Evolutionary conservation across 2,329 filamentous ascomycete genomes (phyloP), one percentile per base, ranked within the genome.

Genomic region (Zopfia rhizophila): DNA sequence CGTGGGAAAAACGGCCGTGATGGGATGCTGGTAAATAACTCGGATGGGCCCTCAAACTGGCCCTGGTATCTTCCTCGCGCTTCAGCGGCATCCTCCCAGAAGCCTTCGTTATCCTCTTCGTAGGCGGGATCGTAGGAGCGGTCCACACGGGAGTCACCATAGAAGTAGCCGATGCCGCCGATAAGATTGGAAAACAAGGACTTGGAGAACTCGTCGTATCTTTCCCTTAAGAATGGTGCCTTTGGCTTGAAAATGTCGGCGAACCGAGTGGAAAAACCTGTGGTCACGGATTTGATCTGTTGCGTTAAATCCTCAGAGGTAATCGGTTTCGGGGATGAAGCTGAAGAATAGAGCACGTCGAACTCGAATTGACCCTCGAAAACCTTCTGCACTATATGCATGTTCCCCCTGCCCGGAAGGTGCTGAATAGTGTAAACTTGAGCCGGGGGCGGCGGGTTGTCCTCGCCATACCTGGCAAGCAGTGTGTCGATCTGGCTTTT

Each of bases 1-100:
- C 94, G 83, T 1, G 94, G 94, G 74, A 99, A 99, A 78, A 99
- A 99, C 0, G 94, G 90, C 4, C 94, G 82, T 7, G 93, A 97
- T 0, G 94, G 94, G 45, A 97, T 87, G 61, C 87, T 90, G 5
- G 92, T 95, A 69, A 92, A 97, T 2, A 99, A 82, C 69, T 96
- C 90, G 42, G 87, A 90, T 1, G 93, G 91, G 0, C 90, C 90
- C 65, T 95, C 91, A 0, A 87, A 73, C 48, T 84, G 78, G 55
- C 91, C 86, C 53, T 84, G 74, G 43, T 84, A 86, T 48, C 85
- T 84, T 17, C 78, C 82, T 46, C 91, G 83, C 4, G 92, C 93
- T 63, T 88, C 87, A 2, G 88, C 91, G 13, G 94, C 85, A 57
- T 95, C 92, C 66, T 94, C 87, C 92, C 93, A 97, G 74, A 97